Conservation (phyloP, 768 basidiomycete genomes). For the Boletus sp. region DNA sequence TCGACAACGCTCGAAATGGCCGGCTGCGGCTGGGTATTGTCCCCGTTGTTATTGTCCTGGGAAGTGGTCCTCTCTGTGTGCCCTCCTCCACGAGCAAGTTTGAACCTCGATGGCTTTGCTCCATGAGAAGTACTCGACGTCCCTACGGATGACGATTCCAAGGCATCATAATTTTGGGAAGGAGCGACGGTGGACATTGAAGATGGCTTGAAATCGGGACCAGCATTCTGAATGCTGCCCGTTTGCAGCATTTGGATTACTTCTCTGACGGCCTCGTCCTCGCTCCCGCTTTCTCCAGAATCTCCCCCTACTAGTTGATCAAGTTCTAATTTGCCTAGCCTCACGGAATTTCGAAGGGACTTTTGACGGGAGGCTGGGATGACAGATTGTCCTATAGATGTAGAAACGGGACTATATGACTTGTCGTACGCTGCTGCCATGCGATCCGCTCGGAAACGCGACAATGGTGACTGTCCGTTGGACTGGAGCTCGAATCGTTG, state of each 20-base stretch:
- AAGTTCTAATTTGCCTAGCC: conserved; percentile 55
- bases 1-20: conserved; percentile 26
- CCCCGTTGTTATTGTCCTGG: conserved; percentile 24
- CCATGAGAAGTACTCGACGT: conserved; percentile 12
- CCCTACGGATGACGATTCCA: neutral
- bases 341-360: conserved; percentile 51
- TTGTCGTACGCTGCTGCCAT: conserved; percentile 49
- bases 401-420: conserved; percentile 35
- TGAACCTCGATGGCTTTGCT: conserved; percentile 50
- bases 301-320: conserved; percentile 50
- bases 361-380: conserved; percentile 44
- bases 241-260: conserved; percentile 49
- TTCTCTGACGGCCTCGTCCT: conserved; percentile 49
- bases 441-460: conserved; percentile 63
- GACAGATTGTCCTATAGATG: conserved; percentile 42
- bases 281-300: conserved; percentile 53
- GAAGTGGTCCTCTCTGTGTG: conserved; percentile 9
- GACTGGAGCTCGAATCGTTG: conserved; percentile 26
- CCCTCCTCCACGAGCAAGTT: conserved; percentile 22
- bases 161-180: neutral
- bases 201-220: conserved; percentile 38
- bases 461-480: conserved; percentile 50
- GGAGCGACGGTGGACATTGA: neutral
- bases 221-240: conserved; percentile 53
- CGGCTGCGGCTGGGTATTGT: conserved; percentile 38